Conservation (phyloP, 371 early-diverging fungal genomes). For the Homolaphlyctis polyrhiza region DNA sequence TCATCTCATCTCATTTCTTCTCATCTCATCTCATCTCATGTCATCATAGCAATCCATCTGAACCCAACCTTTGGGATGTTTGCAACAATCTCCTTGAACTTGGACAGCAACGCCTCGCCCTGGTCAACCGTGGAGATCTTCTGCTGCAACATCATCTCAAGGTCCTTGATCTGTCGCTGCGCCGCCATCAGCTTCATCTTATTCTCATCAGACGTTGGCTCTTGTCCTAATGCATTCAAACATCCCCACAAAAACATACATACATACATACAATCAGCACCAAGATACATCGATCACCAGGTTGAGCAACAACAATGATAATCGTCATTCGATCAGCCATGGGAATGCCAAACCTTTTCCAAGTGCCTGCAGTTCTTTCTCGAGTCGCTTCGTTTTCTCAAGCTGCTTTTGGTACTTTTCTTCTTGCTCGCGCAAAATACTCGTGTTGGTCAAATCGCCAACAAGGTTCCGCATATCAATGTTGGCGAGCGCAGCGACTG, state of each 20-base stretch:
- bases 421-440: slow-evolving; percentile 27
- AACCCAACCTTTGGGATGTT: not conserved
- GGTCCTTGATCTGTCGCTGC: slow-evolving; percentile 20
- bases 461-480: slow-evolving; percentile 27
- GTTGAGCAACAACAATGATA: no score
- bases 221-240: not conserved
- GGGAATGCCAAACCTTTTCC: slow-evolving; percentile 5
- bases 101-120: slow-evolving; percentile 11
- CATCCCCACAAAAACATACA: not conserved
- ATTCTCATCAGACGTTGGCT: not conserved
- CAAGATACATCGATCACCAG: no score
- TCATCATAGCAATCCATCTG: not conserved
- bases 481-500: slow-evolving; percentile 27
- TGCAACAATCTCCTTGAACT: slow-evolving; percentile 1
- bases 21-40: not conserved
- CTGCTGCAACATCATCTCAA: slow-evolving; percentile 25
- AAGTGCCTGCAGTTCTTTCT: slow-evolving; percentile 35
- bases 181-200: slow-evolving; percentile 9
- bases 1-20: not conserved
- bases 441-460: slow-evolving; percentile 22
- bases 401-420: slow-evolving; percentile 30
- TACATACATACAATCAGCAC: slow-evolving; percentile 3
- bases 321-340: no score
- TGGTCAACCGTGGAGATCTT: slow-evolving; percentile 15
- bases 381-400: slow-evolving; percentile 34